A percentile compares a stretch with the other conserved stretches of the same genome.
Evolutionary conservation across 2,329 filamentous ascomycete species (phyloP).

Genomic region (Penicillium italicum): DNA sequence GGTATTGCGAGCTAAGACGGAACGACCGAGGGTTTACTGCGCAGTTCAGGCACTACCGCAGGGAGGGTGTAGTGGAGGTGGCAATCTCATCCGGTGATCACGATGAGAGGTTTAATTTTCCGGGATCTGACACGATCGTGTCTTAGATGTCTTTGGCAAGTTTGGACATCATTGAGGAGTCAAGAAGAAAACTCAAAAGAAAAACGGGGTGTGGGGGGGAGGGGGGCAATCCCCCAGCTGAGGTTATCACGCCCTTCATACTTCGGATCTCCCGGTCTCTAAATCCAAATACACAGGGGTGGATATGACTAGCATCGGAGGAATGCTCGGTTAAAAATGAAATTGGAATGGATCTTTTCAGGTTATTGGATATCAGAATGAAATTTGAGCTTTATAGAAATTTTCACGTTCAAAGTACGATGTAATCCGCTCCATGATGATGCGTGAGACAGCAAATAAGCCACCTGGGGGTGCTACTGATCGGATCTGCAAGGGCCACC

Average conservation of each 20-base stretch:
- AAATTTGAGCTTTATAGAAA: neutral
- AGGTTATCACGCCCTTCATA: neutral
- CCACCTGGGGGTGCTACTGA: neutral
- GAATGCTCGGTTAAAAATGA: neutral
- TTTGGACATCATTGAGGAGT: neutral
- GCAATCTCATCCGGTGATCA: slow-evolving; percentile 1
- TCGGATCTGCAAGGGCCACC: slow-evolving; percentile 8
- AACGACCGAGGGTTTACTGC: slow-evolving; percentile 16
- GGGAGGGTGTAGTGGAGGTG: neutral
- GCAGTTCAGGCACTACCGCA: slow-evolving; percentile 14
- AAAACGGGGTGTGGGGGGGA: neutral
- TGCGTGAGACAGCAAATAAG: neutral
- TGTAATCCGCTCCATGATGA: neutral
- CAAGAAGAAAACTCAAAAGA: neutral
- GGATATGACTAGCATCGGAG: neutral
- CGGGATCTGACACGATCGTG: slow-evolving; percentile 8
- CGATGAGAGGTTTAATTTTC: neutral
- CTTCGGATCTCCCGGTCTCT: neutral
- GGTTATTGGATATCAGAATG: neutral
- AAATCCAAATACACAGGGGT: neutral
- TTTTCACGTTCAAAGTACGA: neutral
- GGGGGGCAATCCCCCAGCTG: neutral
- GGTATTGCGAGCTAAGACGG: slow-evolving; percentile 9
- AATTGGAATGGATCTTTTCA: neutral
- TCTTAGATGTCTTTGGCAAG: slow-evolving; percentile 7